Conservation (phyloP, 176 grass and related monocot genomes). For the Triticum timopheevii region DNA sequence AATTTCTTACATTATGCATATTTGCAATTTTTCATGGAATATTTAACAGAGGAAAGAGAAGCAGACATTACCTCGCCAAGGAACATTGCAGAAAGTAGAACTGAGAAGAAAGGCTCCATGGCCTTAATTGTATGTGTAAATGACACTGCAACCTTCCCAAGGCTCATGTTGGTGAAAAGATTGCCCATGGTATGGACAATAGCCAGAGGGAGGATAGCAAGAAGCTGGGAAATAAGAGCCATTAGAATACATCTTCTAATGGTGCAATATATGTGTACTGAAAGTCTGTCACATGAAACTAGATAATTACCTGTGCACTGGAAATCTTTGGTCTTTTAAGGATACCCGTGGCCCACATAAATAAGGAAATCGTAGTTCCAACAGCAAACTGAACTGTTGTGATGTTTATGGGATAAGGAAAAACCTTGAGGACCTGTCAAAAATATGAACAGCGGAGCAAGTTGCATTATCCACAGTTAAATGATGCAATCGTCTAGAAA, state of each 20-base stretch:
- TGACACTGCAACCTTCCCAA: conserved; percentile 81
- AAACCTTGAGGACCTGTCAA: conserved; percentile 72
- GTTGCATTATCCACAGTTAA: not conserved
- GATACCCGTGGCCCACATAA: conserved; percentile 76
- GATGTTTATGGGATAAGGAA: conserved; percentile 78
- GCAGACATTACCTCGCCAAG: conserved; percentile 55
- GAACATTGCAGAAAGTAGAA: conserved; percentile 80
- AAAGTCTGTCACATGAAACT: not conserved
- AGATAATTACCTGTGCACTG: conserved; percentile 60
- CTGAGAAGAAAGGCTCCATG: conserved; percentile 78
- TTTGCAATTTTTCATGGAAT: not conserved
- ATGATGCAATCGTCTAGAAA: not conserved
- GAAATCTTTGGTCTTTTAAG: conserved; percentile 74
- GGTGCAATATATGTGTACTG: conserved; percentile 6
- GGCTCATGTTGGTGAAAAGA: conserved; percentile 89
- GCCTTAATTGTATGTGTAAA: conserved; percentile 89
- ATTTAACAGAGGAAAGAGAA: not conserved
- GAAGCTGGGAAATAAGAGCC: conserved; percentile 48
- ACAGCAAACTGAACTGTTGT: conserved; percentile 74
- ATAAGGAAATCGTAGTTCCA: conserved; percentile 52
- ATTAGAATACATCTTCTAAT: conserved; percentile 1
- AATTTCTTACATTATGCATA: not conserved
- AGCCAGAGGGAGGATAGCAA: conserved; percentile 76
- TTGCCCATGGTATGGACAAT: conserved; percentile 81
- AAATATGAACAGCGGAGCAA: not conserved